Conservation (phyloP, 108 stramenopile genomes). For the Skeletonema menzelii region DNA sequence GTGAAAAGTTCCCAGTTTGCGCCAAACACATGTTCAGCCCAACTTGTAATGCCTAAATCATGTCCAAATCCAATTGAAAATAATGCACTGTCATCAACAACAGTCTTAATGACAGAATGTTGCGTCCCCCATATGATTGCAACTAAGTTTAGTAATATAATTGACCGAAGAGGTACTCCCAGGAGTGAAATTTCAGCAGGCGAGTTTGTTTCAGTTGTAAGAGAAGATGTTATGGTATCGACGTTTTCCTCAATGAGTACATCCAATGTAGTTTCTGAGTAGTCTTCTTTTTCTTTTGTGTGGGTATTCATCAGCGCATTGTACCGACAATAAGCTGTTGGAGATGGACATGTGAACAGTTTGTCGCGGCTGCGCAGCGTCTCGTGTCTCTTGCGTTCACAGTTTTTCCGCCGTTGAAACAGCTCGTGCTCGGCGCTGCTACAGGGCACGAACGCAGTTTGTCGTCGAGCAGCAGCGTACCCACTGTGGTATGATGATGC, state of each 20-base stretch:
- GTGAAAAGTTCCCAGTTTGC: background rate
- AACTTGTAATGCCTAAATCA: background rate
- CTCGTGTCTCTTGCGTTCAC: too few relatives aligned
- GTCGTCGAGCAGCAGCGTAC: too few relatives aligned
- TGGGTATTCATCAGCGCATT: background rate
- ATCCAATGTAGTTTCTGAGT: slow-evolving; percentile 3
- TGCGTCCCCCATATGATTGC: slow-evolving; percentile 88
- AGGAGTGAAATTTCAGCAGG: slow-evolving; percentile 1
- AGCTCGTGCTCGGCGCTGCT: too few relatives aligned
- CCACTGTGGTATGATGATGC: too few relatives aligned
- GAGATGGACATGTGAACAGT: background rate
- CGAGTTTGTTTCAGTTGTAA: background rate
- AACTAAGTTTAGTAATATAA: slow-evolving; percentile 66
- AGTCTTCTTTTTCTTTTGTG: background rate
- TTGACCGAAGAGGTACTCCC: slow-evolving; percentile 54
- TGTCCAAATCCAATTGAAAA: slow-evolving; percentile 9
- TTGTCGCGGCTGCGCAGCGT: background rate
- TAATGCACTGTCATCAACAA: slow-evolving; percentile 47
- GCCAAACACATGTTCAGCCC: background rate
- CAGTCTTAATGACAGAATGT: slow-evolving; percentile 83
- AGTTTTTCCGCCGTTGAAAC: too few relatives aligned
- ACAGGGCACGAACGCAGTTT: too few relatives aligned
- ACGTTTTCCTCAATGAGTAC: background rate
- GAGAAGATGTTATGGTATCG: background rate
- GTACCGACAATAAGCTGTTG: background rate